A percentile compares a stretch with the other conserved stretches of the same genome.
Evolutionary conservation across 2,329 filamentous ascomycete species (phyloP).

Genomic region (Nemania diffusa): DNA sequence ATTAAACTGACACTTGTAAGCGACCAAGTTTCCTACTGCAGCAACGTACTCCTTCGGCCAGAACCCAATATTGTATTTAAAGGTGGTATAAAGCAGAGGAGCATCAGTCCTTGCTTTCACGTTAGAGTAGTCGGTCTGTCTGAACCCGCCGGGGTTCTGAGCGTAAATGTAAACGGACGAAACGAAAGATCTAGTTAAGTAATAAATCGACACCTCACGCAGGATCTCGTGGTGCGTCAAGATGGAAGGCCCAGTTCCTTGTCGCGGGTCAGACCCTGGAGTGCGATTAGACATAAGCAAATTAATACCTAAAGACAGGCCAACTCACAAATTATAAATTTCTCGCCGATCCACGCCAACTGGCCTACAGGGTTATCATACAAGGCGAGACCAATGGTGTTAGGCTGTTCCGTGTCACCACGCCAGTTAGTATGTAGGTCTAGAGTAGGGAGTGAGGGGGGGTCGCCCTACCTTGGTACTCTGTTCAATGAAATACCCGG

Average conservation of each 20-base stretch:
- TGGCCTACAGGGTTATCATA: slow-evolving; percentile 25
- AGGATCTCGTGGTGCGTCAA: slow-evolving; percentile 22
- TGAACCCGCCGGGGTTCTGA: slow-evolving; percentile 20
- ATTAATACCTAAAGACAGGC: not conserved
- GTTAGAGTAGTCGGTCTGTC: slow-evolving; percentile 2
- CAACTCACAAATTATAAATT: slow-evolving; percentile 21
- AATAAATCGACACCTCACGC: slow-evolving; percentile 17
- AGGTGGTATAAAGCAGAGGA: slow-evolving; percentile 21
- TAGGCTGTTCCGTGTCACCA: slow-evolving; percentile 8
- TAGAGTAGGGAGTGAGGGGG: not conserved
- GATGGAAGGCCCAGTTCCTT: slow-evolving; percentile 16
- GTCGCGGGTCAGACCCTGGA: slow-evolving; percentile 25
- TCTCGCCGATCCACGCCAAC: slow-evolving; percentile 23
- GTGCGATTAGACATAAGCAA: not conserved
- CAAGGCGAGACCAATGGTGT: slow-evolving; percentile 22
- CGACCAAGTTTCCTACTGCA: slow-evolving; percentile 21
- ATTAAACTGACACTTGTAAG: slow-evolving; percentile 23
- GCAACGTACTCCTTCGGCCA: slow-evolving; percentile 26
- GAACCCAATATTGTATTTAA: slow-evolving; percentile 24
- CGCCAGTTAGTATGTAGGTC: not conserved
- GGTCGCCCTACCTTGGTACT: slow-evolving; percentile 12
- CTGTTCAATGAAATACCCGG: slow-evolving; percentile 14
- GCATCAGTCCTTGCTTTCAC: slow-evolving; percentile 20
- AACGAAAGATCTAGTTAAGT: slow-evolving; percentile 15
- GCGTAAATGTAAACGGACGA: slow-evolving; percentile 20